Evolutionary conservation across 148 eudicot species (phyloP), one percentile per base, ranked within the genome.

Genomic region (Rhododendron ovatum): DNA sequence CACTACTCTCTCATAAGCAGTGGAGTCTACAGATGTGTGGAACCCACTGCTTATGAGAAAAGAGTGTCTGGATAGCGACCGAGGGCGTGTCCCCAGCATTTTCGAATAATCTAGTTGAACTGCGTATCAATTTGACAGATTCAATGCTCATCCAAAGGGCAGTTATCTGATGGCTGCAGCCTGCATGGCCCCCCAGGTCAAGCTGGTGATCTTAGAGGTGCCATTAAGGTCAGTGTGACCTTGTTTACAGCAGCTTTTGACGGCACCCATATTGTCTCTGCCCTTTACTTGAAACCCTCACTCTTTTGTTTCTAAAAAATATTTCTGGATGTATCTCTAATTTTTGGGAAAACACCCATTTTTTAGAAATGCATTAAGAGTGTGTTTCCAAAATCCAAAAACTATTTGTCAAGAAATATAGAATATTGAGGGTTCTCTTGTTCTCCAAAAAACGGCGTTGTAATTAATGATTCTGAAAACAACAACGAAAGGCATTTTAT

Each of bases 51-150:
- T 41, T 41, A 1, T 41, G 7, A 6, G 45, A 41, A 7, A 41
- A 1, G 7, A 41, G 7, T 41, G 45, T 41, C 0, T 41, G 1
- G 7, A 1, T 0, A 41, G 45, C 1, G 8, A 1, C 1, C 1
- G 1, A 41, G 45, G 45, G 8, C 45, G 8, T 41, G 7, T 41
- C 1, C 45, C 45, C 45, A 41, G 7, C 7, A 5, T 41, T 41
- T 41, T 6, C 22, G 15, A 53, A 55, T 55, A 59, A 59, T 59
- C 65, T 59, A 59, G 1, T 67, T 11, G 78, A 15, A 33, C 35
- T 73, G 43, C 78, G 35, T 9, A 73, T 5, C 43, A 33, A 35
- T 73, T 14, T 73, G 78, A 33, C 24, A 22, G 78, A 33, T 73
- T 73, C 41, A 30, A 33, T 35, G 22, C 78, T 73, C 14, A 65